Evolutionary conservation across 768 basidiomycete species (phyloP), one percentile per base, ranked within the genome.

Genomic region (Lyophyllum atratum): DNA sequence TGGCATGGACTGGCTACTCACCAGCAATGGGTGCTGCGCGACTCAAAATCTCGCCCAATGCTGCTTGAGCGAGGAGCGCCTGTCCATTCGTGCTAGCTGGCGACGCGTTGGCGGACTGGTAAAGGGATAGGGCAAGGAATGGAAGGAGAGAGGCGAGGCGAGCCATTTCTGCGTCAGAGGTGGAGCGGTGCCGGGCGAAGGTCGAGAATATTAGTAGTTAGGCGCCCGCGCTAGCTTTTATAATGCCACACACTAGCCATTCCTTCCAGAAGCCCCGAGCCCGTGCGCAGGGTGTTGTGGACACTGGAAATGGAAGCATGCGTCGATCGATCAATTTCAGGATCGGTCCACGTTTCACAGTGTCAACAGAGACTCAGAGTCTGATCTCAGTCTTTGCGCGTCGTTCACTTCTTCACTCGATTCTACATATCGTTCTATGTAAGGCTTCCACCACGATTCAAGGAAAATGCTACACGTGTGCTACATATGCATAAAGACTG

Each of bases 11-110:
- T n/a, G n/a, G n/a, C n/a, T 1, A 34, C 66, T 21, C 54, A 70
- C 72, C 72, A 10, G 72, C 64, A 28, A 74, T 74, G 11, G 72
- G 72, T 10, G 69, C 67, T 21, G 69, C 72, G 24, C 71, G 66
- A 22, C 56, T 58, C 6, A 74, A 58, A 29, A 72, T 70, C 17
- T 70, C 72, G 4, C 54, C 25, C 29, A 74, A 57, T 1, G 72
- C 72, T 24, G 61, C 66, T n/a, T 60, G 50, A 14, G 61, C 66
- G 5, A 69, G 65, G 22, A 46, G 14, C 25, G 50, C 34, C 40
- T 67, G 66, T 4, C 46, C 51, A 17, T n/a, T 5, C 14, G 14
- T 28, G 33, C n/a, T 42, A 4, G 17, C 19, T 12, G 56, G 43
- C 15, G 47, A 45, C 10, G 59, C 52, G 49, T 29, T 31, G 12